These are phyloP conservation scores for Xylaria sp. DNA, from an alignment of 2,329 filamentous ascomycete genomes.

Conservation along the genomic window DNA sequence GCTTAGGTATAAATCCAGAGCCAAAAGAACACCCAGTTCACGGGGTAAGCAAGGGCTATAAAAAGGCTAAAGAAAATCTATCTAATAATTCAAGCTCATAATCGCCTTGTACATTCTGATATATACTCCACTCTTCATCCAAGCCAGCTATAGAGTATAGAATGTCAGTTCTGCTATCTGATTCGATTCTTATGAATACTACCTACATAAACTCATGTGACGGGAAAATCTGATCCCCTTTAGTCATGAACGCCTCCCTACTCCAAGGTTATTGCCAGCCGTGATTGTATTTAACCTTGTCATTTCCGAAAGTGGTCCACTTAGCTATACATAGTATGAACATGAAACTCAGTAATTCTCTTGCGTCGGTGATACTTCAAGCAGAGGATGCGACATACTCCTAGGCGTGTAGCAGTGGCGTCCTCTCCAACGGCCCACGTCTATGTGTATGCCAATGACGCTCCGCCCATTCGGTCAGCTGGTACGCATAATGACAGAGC, in stretches of 20 bases:
- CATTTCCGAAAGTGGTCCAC: neutral
- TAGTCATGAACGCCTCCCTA: neutral
- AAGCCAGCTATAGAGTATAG: neutral
- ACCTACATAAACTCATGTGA: neutral
- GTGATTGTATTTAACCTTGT: neutral
- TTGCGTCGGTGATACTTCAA: neutral
- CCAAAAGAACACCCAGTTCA: neutral
- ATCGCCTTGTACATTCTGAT: neutral
- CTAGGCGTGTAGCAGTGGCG: slow-evolving; percentile 46
- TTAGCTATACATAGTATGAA: neutral
- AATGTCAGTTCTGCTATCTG: neutral
- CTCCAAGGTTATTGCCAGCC: neutral
- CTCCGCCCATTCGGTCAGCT: slow-evolving; percentile 55
- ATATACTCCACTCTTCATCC: neutral
- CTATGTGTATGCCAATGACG: slow-evolving; percentile 37
- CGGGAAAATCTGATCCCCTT: neutral
- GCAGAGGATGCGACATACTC: neutral
- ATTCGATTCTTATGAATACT: neutral
- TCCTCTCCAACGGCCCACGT: slow-evolving; percentile 47
- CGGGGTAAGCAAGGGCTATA: neutral
- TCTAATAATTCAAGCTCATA: neutral
- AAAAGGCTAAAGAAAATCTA: too few relatives aligned
- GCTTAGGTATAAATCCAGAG: neutral
- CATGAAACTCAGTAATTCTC: neutral
- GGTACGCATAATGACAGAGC: slow-evolving; percentile 78